phyloP scores from a whole-genome alignment of 2,329 filamentous ascomycete species.

The Colletotrichum sp. region DNA sequence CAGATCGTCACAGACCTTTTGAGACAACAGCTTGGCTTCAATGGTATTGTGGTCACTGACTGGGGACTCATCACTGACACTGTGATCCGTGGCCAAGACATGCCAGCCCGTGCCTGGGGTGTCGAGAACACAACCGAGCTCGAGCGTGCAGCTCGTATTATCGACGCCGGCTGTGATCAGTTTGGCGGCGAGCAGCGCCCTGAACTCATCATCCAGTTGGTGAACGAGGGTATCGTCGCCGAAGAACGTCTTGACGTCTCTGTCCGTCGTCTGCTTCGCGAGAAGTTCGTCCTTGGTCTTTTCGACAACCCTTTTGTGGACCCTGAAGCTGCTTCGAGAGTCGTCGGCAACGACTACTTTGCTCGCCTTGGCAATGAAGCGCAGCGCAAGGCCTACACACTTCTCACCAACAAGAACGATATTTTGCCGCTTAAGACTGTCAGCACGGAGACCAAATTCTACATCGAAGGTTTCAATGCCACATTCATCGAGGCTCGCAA shows the following conservation, averaged over 20 bases:
- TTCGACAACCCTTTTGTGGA: slow-evolving; percentile 59
- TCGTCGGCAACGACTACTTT: slow-evolving; percentile 51
- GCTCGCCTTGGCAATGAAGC: slow-evolving; percentile 24
- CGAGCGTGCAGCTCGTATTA: slow-evolving; percentile 44
- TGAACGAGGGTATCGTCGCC: slow-evolving; percentile 41
- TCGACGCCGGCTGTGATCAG: slow-evolving; percentile 58
- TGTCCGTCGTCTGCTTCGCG: slow-evolving; percentile 48
- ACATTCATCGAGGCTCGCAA: slow-evolving; percentile 23
- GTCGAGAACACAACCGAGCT: slow-evolving; percentile 47
- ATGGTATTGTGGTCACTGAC: slow-evolving; percentile 57
- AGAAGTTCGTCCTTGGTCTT: slow-evolving; percentile 57
- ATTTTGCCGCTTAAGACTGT: slow-evolving; percentile 24
- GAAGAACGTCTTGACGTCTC: slow-evolving; percentile 51
- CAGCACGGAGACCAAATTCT: slow-evolving; percentile 23
- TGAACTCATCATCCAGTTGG: slow-evolving; percentile 53
- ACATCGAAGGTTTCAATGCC: slow-evolving; percentile 15
- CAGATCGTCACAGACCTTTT: slow-evolving; percentile 54
- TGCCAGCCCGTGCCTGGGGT: slow-evolving; percentile 56
- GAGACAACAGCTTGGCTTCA: slow-evolving; percentile 50
- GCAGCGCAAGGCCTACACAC: slow-evolving; percentile 30
- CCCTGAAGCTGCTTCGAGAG: slow-evolving; percentile 39
- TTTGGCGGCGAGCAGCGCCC: slow-evolving; percentile 54
- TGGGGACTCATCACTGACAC: slow-evolving; percentile 57
- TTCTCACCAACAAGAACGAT: slow-evolving; percentile 29
- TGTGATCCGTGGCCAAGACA: slow-evolving; percentile 44